Base-by-base conservation (phyloP, 352 stramenopile genomes). In the Elongisporangium anandrum region DNA sequence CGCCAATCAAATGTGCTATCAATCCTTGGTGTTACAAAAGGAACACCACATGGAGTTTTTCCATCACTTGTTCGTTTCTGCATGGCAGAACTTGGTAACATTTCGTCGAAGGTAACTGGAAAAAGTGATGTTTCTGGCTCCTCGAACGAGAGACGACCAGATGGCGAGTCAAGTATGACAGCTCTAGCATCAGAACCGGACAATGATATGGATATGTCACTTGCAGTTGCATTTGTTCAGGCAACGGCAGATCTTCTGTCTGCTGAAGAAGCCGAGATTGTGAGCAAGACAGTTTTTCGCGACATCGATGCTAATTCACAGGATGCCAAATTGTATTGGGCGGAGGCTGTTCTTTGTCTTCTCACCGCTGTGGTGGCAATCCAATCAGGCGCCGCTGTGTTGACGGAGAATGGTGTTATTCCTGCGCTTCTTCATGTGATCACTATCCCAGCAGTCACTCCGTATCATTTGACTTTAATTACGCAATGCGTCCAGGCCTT, bases 131-230 rank as follows among this genome's bases (percentile, higher is more conserved):
- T 9, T 17, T 45, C 9, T 17, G n/a, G n/a, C n/a, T n/a, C n/a
- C n/a, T 12, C 34, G 34, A 45, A 1, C 34, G 34, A 45, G 12
- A 45, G 34, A 45, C 54, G 39, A 57, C 50, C 9, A 22, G 10
- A 53, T 54, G 13, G 52, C 63, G 51, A 55, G 45, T 15, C 59
- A 57, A 56, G 29, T 50, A 19, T 55, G 2, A 59, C 62, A 19
- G 45, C 56, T 2, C 50, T 62, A n/a, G 49, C 63, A 4, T 57
- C 75, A 39, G 69, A 75, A 38, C 68, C 69, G 1, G 84, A 93
- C 58, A 81, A 66, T 41, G 87, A 95, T 60, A 94, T 95, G 85
- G 87, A 96, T 41, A 96, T 96, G 87, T 90, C 73, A 20, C 56
- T 96, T 8, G 87, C 87, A 17, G 82, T 96, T 34, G 87, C 87